phyloP scores from a whole-genome alignment of 352 stramenopile genomes.

The Globisporangium cederbergense region DNA sequence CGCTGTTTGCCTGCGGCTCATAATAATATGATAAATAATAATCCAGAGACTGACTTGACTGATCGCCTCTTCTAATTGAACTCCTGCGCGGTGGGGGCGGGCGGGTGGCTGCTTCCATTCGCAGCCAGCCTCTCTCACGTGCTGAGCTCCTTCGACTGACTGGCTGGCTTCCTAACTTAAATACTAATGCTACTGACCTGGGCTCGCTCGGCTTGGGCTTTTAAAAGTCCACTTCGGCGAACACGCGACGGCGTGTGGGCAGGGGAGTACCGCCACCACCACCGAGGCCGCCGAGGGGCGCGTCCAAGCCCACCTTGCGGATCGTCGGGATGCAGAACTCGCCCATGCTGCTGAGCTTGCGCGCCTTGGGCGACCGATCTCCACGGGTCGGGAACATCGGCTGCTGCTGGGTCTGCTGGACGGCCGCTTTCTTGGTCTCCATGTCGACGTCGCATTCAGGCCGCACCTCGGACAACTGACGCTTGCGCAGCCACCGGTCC shows the following conservation, averaged over 20 bases:
- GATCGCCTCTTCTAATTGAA: constrained; percentile 3
- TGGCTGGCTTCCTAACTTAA: constrained; percentile 12
- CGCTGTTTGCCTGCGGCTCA: not conserved
- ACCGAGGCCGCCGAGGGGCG: constrained; percentile 19
- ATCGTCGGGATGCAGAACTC: constrained; percentile 45
- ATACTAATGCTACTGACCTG: not conserved
- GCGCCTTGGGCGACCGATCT: constrained; percentile 45
- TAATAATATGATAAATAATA: constrained; percentile 25
- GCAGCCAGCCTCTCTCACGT: not conserved
- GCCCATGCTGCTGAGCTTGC: constrained; percentile 51
- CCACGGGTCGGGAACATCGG: constrained; percentile 34
- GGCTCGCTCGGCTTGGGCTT: not conserved
- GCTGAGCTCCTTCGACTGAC: not conserved
- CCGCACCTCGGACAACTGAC: constrained; percentile 50
- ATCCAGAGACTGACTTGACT: too few relatives aligned
- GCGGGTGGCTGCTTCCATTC: not conserved
- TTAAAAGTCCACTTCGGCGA: constrained; percentile 74
- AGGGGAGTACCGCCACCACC: constrained; percentile 15
- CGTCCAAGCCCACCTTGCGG: constrained; percentile 32
- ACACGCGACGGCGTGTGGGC: constrained; percentile 57
- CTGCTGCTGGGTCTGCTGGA: not conserved
- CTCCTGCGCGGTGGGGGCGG: not conserved
- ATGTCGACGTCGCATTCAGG: constrained; percentile 31
- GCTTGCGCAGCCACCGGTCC: constrained; percentile 38
- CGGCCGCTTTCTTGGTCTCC: not conserved